Percentiles rank a stretch among this genome's conserved stretches.
Evolutionary conservation across 129 eudicot species (phyloP).

Genomic region (Helichrysum umbraculigerum): DNA sequence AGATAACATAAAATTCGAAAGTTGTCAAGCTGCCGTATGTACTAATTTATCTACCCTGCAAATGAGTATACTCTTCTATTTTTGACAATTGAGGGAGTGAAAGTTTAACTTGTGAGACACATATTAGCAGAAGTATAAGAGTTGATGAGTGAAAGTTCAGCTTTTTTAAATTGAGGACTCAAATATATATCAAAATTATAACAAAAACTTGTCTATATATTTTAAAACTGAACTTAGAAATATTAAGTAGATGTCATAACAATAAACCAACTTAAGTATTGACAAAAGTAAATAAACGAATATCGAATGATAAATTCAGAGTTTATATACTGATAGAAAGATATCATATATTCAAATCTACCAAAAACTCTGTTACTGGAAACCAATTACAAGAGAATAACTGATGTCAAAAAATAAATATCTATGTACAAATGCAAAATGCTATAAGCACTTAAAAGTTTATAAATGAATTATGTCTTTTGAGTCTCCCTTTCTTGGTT

Average conservation of each 20-base stretch:
- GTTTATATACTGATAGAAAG: neutral
- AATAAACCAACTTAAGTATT: neutral
- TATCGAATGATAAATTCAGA: neutral
- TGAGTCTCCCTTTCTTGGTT: conserved; percentile 8
- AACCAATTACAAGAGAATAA: neutral
- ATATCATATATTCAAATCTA: neutral
- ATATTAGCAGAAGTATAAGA: neutral
- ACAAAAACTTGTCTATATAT: too few relatives aligned
- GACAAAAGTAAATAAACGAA: neutral
- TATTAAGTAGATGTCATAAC: neutral
- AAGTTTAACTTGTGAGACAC: neutral
- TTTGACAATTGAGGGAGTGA: neutral
- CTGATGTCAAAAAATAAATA: neutral
- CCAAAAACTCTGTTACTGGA: neutral
- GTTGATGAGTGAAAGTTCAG: neutral
- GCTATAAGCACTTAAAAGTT: neutral
- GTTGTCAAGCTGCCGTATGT: neutral
- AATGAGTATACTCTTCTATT: neutral
- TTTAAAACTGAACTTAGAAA: neutral
- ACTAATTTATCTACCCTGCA: neutral
- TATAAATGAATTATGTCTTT: neutral
- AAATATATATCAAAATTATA: too few relatives aligned
- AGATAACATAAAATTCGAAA: neutral
- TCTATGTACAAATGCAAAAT: neutral
- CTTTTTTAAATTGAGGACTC: too few relatives aligned